These are phyloP conservation scores for Ogataea trehalophila DNA, from an alignment of 805 yeast species.

Conservation along the genomic window DNA sequence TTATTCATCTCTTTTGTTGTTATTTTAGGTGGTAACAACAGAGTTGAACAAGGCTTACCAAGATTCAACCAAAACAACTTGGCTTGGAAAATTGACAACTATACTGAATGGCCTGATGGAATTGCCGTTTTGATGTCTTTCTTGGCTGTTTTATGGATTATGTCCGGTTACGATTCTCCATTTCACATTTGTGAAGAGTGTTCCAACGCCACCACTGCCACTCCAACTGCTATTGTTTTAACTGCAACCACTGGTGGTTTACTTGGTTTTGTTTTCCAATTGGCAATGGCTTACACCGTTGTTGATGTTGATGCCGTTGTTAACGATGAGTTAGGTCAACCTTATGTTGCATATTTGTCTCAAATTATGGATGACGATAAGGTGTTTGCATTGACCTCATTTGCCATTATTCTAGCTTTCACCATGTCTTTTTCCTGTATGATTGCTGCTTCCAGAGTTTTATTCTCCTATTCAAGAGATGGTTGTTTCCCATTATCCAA, in stretches of 20 bases:
- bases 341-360: constrained; percentile 48
- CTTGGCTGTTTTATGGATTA: constrained; percentile 58
- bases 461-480: constrained; percentile 63
- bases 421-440: constrained; percentile 50
- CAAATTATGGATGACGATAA: constrained; percentile 41
- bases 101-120: constrained; percentile 60
- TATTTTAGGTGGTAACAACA: constrained; percentile 44
- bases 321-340: constrained; percentile 51
- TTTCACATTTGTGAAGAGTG: constrained; percentile 73
- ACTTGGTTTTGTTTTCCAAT: constrained; percentile 51
- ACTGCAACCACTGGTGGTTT: constrained; percentile 51
- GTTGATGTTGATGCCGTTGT: constrained; percentile 44
- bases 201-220: constrained; percentile 54
- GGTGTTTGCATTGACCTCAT: constrained; percentile 38
- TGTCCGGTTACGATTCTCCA: constrained; percentile 74
- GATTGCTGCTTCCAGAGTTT: constrained; percentile 61
- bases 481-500: constrained; percentile 57
- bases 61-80: constrained; percentile 42
- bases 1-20: constrained; percentile 47
- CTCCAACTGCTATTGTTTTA: constrained; percentile 61
- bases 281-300: constrained; percentile 57
- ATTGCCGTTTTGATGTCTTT: constrained; percentile 51
- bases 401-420: constrained; percentile 39
- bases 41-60: constrained; percentile 33
- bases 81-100: constrained; percentile 53